Evolutionary conservation across 352 stramenopile species (phyloP), one percentile per base, ranked within the genome.

Genomic region (Phytopythium litorale): DNA sequence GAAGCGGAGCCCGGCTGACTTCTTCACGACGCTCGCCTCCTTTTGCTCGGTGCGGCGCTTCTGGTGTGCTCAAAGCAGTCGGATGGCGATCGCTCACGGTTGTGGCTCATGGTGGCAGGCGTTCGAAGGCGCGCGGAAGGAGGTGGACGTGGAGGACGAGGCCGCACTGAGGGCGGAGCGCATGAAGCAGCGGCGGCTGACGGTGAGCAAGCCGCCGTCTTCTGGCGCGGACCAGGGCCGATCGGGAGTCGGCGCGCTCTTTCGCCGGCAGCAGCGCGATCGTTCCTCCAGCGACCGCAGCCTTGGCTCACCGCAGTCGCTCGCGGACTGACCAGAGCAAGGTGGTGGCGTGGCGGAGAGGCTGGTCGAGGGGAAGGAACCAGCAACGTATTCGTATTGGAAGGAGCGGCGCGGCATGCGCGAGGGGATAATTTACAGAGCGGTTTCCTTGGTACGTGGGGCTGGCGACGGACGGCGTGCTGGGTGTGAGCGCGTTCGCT

Each of bases 11-110:
- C 67, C 80, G 8, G 87, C 73, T 7, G 76, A 88, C 18, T 92
- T 95, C 58, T 95, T 95, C 58, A 76, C 83, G 4, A 93, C 84
- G 9, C 75, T 95, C n/a, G 65, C 84, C 9, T 94, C 83, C 2
- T 95, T 95, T 68, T 95, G 83, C 62, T 63, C 65, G 63, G 75
- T 87, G 62, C 18, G 71, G 25, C 58, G 23, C 15, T 8, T 18
- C 18, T 18, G 28, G 33, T 4, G 1, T 2, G 15, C 55, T 30
- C 48, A 37, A 33, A 7, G 58, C 35, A 23, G 7, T n/a, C 46
- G 6, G 15, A 32, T 7, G 11, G 5, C 61, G 28, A 7, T 53
- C 11, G 33, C 33, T 58, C 42, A 7, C 19, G 9, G 11, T 28
- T 56, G 19, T 16, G 7, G 19, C 30, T 23, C 4, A 45, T 45